These are phyloP conservation scores for Nakataea oryzae DNA, from an alignment of 2,329 filamentous ascomycete species.

Conservation along the genomic window DNA sequence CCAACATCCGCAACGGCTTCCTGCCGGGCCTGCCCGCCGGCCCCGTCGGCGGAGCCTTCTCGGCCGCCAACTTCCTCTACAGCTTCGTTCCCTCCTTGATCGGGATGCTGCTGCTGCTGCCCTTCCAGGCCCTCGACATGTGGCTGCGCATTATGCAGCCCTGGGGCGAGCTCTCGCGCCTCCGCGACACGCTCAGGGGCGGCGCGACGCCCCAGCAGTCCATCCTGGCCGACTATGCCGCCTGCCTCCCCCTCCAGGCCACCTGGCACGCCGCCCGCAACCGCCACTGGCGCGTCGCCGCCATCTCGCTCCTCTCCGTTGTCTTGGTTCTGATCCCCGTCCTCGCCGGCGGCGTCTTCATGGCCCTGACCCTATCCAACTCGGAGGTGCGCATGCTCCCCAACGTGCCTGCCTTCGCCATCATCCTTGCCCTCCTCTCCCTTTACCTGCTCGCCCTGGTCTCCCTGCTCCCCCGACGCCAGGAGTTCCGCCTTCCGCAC, in stretches of 20 bases:
- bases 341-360: slow-evolving; percentile 61
- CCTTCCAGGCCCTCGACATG: slow-evolving; percentile 57
- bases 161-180: slow-evolving; percentile 48
- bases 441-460: slow-evolving; percentile 58
- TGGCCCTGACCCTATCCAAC: slow-evolving; percentile 51
- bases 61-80: slow-evolving; percentile 80
- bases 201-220: slow-evolving; percentile 53
- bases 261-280: slow-evolving; percentile 47
- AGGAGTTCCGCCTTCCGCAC: slow-evolving; percentile 60
- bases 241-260: slow-evolving; percentile 51
- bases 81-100: slow-evolving; percentile 61
- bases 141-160: slow-evolving; percentile 56
- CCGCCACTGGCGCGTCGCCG: slow-evolving; percentile 55
- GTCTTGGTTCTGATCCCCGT: slow-evolving; percentile 54
- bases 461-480: slow-evolving; percentile 43
- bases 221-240: slow-evolving; percentile 61
- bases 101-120: slow-evolving; percentile 56
- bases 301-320: slow-evolving; percentile 47
- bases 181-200: slow-evolving; percentile 24
- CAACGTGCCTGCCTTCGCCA: slow-evolving; percentile 61
- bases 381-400: slow-evolving; percentile 55
- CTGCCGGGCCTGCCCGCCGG: slow-evolving; percentile 53
- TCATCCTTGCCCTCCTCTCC: slow-evolving; percentile 60
- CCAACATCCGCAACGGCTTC: slow-evolving; percentile 60
- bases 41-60: slow-evolving; percentile 58